Conservation (phyloP, 768 basidiomycete species). For the Nidularia pulvinata region DNA sequence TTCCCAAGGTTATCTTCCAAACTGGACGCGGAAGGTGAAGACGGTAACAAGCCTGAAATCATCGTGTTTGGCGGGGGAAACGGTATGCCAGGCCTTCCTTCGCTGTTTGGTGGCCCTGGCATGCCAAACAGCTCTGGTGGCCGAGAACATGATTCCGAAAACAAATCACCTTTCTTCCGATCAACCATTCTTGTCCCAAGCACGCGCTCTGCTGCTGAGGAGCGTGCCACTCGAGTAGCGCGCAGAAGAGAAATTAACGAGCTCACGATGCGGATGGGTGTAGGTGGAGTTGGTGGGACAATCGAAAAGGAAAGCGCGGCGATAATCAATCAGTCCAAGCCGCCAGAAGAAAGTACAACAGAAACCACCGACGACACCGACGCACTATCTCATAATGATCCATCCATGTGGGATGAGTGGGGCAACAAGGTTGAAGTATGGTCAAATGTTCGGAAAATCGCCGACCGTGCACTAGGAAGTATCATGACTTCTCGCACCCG, state of each 20-base stretch:
- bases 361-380: background rate
- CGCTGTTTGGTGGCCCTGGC: conserved; percentile 19
- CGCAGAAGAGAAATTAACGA: conserved; percentile 80
- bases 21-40: conserved; percentile 32
- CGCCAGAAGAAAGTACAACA: conserved; percentile 5
- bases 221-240: conserved; percentile 55
- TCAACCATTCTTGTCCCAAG: conserved; percentile 70
- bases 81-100: conserved; percentile 31
- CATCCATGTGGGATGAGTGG: conserved; percentile 64
- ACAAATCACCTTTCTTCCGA: conserved; percentile 53
- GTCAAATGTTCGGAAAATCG: conserved; percentile 69
- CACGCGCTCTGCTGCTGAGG: conserved; percentile 49
- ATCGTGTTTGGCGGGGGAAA: conserved; percentile 45
- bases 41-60: conserved; percentile 36
- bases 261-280: conserved; percentile 80
- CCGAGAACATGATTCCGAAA: conserved; percentile 17
- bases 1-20: conserved; percentile 50
- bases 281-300: conserved; percentile 72
- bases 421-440: conserved; percentile 68
- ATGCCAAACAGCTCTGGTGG: conserved; percentile 12
- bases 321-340: background rate
- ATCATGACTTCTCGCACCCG: conserved; percentile 38
- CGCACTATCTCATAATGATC: conserved; percentile 6
- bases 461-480: conserved; percentile 75
- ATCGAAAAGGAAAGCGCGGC: conserved; percentile 40